Evolutionary conservation across 306 rosid genomes (phyloP), one percentile per base, ranked within the genome.

Genomic region (Comarum palustre): DNA sequence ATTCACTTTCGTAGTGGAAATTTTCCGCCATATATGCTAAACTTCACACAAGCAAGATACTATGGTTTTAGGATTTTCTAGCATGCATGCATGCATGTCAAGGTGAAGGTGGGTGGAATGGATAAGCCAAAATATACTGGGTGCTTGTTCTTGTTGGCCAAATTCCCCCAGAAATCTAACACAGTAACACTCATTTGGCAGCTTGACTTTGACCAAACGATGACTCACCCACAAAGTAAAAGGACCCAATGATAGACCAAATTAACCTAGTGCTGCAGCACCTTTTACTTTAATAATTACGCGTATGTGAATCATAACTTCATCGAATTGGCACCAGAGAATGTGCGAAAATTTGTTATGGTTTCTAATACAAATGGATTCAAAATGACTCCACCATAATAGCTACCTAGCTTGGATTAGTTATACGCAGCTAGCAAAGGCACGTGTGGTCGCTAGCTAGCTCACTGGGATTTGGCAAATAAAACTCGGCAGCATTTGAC

Each of bases 401-500:
- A 27, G 64, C 64, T 24, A n/a, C n/a, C 1, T 15, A 3, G 1
- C 6, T 38, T 7, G 41, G 41, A 2, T 31, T 60, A 31, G 41
- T 31, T 31, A 31, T 22, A 34, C 5, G 62, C 17, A 31, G 41
- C 20, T 16, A 14, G 64, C 63, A 12, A 59, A 6, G 25, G 39
- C 66, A 60, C 24, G 66, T 60, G 66, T 32, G 66, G 66, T 60
- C 42, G 38, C 38, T 36, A 36, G 39, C 39, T 36, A 6, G 66
- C 66, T 61, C 66, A 61, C 66, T 61, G 66, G 66, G 66, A 61
- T 61, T 15, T 16, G 42, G 24, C 24, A 51, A 47, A 15, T 7
- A 36, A 25, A 58, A 58, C 39, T 58, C 64, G 19, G 27, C 2
- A 58, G 38, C 64, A 58, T 58, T 58, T 25, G 67, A 72, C 84